Evolutionary conservation across 2,329 filamentous ascomycete species (phyloP), one percentile per base, ranked within the genome.

Genomic region (Fusarium nisikadoi): DNA sequence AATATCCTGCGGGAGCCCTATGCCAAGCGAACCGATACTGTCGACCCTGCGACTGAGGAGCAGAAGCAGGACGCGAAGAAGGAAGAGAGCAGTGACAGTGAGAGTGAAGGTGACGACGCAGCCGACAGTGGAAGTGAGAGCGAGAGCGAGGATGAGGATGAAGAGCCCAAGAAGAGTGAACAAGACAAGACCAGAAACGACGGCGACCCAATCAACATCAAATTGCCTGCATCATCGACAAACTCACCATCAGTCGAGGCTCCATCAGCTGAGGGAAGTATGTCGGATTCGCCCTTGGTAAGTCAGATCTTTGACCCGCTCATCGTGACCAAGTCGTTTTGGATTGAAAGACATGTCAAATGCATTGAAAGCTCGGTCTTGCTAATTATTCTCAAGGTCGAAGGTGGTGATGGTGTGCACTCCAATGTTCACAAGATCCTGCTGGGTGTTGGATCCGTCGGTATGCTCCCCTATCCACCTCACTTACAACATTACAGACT

Each of bases 341-440:
- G 25, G 14, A 43, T 52, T 39, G 20, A 45, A 35, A 52, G 16
- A 42, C 39, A 38, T 52, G 38, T 19, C 27, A 39, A 25, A 20
- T 20, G 39, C 59, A n/a, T 38, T 42, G 10, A 25, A 33, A 50
- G 35, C 39, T 59, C 29, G 23, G 33, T 27, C 25, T 66, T 61
- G 52, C 71, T 73, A 55, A 73, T 62, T 49, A 8, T 25, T 23
- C 35, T 16, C 16, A 50, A 76, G 75, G 55, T 75, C 38, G 55
- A 58, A 27, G 45, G 49, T n/a, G 12, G 43, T 10, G 65, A 71
- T 31, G 53, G 43, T 17, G 29, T 75, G 13, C 75, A 77, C 43
- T 68, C 72, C 19, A 62, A 75, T 46, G 72, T 76, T 20, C 73
- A 77, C 57, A 77, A 77, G 47, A 71, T 76, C 43, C 63, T 77